A percentile compares a stretch with the other conserved stretches of the same genome.
These are phyloP conservation scores for Fragilariopsis cylindrus DNA, from an alignment of 108 stramenopile genomes.

Conservation along the genomic window DNA sequence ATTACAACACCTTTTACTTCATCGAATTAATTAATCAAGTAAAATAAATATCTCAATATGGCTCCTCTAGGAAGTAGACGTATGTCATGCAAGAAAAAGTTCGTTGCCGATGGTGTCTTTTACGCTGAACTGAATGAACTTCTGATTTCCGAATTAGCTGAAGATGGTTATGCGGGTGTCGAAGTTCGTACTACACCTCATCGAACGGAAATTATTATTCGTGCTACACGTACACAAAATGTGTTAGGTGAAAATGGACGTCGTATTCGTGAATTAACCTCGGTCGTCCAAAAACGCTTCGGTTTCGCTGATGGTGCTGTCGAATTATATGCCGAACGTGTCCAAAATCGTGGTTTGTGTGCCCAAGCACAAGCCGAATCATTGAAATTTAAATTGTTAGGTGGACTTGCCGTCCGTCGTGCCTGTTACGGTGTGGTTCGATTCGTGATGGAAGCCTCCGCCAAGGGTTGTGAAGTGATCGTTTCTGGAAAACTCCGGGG, in stretches of 20 bases:
- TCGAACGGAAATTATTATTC: slow-evolving; percentile 99
- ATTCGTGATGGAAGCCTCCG: slow-evolving; percentile 99
- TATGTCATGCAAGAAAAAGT: slow-evolving; percentile 98
- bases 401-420: slow-evolving; percentile 98
- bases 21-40: neutral
- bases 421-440: slow-evolving; percentile 99
- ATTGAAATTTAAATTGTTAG: slow-evolving; percentile 98
- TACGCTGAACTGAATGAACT: slow-evolving; percentile 99
- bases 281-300: slow-evolving; percentile 99
- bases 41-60: slow-evolving; percentile 23
- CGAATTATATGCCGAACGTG: slow-evolving; percentile 98
- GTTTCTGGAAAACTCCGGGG: slow-evolving; percentile 99
- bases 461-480: slow-evolving; percentile 99
- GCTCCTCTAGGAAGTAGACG: slow-evolving; percentile 50
- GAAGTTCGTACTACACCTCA: slow-evolving; percentile 98
- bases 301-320: slow-evolving; percentile 97
- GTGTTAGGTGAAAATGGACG: slow-evolving; percentile 99
- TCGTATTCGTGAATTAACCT: slow-evolving; percentile 98
- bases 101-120: slow-evolving; percentile 99
- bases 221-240: slow-evolving; percentile 98
- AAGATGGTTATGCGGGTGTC: slow-evolving; percentile 99
- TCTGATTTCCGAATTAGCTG: slow-evolving; percentile 94
- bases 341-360: slow-evolving; percentile 97
- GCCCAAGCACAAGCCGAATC: slow-evolving; percentile 99
- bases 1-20: neutral